A percentile compares a stretch with the other conserved stretches of the same genome.
These are phyloP conservation scores for Jatropha curcas DNA, from an alignment of 345 rosid genomes.

Conservation along the genomic window DNA sequence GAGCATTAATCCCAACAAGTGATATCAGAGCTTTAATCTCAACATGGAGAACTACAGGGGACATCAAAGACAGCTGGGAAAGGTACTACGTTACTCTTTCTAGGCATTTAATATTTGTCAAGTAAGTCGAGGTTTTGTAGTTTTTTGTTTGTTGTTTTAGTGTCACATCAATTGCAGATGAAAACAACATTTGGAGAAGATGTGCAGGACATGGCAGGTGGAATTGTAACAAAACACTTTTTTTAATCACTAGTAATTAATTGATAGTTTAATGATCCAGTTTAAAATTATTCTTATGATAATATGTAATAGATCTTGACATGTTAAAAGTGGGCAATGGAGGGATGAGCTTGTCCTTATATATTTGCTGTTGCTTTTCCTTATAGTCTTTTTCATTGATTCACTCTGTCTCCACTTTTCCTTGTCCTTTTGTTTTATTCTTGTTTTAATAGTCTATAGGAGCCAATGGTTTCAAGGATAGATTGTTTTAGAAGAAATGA, in stretches of 20 bases:
- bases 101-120: too few species aligned
- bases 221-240: constrained; percentile 21
- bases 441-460: too few species aligned
- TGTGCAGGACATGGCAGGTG: constrained; percentile 29
- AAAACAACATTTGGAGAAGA: constrained; percentile 26
- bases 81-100: constrained; percentile 4
- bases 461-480: too few species aligned
- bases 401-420: too few species aligned
- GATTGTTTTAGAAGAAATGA: too few species aligned
- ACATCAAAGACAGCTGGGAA: constrained; percentile 26
- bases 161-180: constrained; percentile 20
- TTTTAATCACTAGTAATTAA: background rate
- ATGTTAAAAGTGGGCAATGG: constrained; percentile 34
- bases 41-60: constrained; percentile 39
- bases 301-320: constrained; percentile 36
- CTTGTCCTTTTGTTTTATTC: too few species aligned
- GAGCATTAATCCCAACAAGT: too few species aligned
- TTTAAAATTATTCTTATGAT: too few species aligned
- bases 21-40: too few species aligned
- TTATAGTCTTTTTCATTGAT: too few species aligned
- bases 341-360: constrained; percentile 30
- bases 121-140: background rate
- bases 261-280: too few species aligned
- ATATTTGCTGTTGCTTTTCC: too few species aligned
- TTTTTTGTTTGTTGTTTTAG: constrained; percentile 7